Evolutionary conservation across 306 rosid genomes (phyloP), one percentile per base, ranked within the genome.

Genomic region (Rosa lucieae): DNA sequence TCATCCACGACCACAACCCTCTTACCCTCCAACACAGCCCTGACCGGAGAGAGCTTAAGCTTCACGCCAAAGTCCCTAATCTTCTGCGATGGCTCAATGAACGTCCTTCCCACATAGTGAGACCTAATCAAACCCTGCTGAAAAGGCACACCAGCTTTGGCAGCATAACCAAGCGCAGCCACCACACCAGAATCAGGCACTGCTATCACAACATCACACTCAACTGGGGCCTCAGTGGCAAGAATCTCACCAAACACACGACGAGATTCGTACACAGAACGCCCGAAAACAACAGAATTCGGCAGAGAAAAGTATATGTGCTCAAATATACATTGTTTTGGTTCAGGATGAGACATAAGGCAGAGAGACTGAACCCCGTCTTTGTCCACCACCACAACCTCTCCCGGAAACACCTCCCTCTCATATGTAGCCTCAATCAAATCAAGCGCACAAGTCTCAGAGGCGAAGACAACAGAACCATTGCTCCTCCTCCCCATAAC

Each of bases 1-100:
- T 96, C 99, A 80, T 96, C 99, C 32, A 96, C 99, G 21, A 96
- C 99, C 83, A 96, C 99, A 39, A 96, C 98, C 76, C 94, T 88
- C 69, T 96, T 96, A 6, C 99, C 99, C 80, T 96, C 93, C 44
- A 96, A 88, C 12, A 96, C 99, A 0, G 97, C 95, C 5, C 94
- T 80, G 3, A 96, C 99, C 0, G 97, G 99, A 0, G 98, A 88
- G 5, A 96, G 88, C 84, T 96, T 96, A 14, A 93, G 86, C 85
- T 93, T 91, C 73, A 93, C 98, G 0, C 98, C 98, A 4, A 96
- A 93, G 84, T 96, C 99, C 70, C 99, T 88, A 77, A 96, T 96
- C 80, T 87, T 88, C 88, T 96, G 97, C 0, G 99, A 91, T 1
- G 99, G 99, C 82, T 96, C 98, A 35, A 96, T 96, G 88, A 96